Base-by-base conservation (phyloP, 2,329 filamentous ascomycete species). In the Colletotrichum sp. region DNA sequence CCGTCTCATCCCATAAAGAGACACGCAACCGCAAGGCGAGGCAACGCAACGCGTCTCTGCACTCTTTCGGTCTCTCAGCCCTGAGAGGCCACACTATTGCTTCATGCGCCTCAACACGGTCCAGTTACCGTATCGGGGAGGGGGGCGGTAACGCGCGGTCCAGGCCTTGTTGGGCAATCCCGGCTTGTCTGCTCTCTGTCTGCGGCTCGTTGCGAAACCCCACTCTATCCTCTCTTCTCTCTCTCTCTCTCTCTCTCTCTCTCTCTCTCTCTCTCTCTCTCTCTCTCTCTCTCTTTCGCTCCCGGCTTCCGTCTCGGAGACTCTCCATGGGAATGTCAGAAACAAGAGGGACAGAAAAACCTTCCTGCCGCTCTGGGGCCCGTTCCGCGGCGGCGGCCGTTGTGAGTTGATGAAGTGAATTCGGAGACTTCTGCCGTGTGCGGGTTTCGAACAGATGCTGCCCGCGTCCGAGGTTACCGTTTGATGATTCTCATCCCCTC, bases 401-500 rank as follows among this genome's bases (percentile, higher is more conserved):
- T 58, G 34, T 26, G 34, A 21, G 34, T 69, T 61, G 58, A 34
- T 26, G 61, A 9, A 43, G 34, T 48, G 21, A 5, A 14, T 65
- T 28, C 34, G 59, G 55, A 21, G 34, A 21, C 7, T 18, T 34
- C 28, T 32, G 58, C 16, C 26, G 58, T 58, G 43, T 32, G 18
- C 30, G 14, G 48, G 68, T 71, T 66, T 74, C 68, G 68, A 62
- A 72, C 68, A 62, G 26, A 21, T 55, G 64, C 68, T 55, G 68
- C 72, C 68, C 61, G 68, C 68, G 72, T 74, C 68, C 48, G 61
- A 74, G 62, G 68, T 74, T 72, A 63, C 21, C 70, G 21, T n/a
- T 28, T 18, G 24, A 61, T 61, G 21, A 61, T 74, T 28, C n/a
- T 48, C 21, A 21, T 71, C 9, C 38, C 38, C 61, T 61, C 61